These are phyloP conservation scores for Smittium mucronatum DNA, from an alignment of 371 early-diverging fungal species.

Conservation along the genomic window DNA sequence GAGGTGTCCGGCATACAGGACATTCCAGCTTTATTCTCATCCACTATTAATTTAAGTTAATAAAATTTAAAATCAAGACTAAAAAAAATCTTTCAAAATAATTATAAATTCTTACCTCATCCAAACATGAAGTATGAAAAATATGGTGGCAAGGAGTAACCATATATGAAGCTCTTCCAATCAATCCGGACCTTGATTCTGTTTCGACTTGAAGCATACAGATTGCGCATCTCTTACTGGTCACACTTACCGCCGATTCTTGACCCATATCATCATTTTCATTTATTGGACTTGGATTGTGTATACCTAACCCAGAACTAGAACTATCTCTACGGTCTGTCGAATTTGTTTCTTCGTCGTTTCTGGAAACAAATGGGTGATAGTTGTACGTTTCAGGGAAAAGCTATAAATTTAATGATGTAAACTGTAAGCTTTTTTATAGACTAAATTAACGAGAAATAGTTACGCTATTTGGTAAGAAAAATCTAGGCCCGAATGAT, in stretches of 20 bases:
- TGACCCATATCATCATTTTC: slow-evolving; percentile 13
- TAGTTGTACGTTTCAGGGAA: slow-evolving; percentile 60
- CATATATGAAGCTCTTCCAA: slow-evolving; percentile 51
- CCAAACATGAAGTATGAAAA: slow-evolving; percentile 65
- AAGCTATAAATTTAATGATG: slow-evolving; percentile 27
- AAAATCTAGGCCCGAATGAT: slow-evolving; percentile 53
- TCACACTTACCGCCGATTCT: background rate
- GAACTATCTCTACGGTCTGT: background rate
- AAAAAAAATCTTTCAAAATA: background rate
- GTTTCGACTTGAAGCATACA: slow-evolving; percentile 55
- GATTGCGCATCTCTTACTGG: slow-evolving; percentile 44
- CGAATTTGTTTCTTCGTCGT: slow-evolving; percentile 36
- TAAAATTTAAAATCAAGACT: background rate
- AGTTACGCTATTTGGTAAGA: slow-evolving; percentile 38
- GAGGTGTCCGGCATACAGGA: slow-evolving; percentile 50
- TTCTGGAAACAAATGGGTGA: slow-evolving; percentile 42
- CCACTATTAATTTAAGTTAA: slow-evolving; percentile 36
- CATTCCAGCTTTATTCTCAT: slow-evolving; percentile 74
- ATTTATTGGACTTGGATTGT: background rate
- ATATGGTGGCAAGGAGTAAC: slow-evolving; percentile 71
- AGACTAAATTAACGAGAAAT: background rate
- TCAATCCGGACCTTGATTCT: slow-evolving; percentile 19
- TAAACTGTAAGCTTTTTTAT: slow-evolving; percentile 26
- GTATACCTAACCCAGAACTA: background rate
- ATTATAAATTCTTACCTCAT: slow-evolving; percentile 12